Conservation (phyloP, 306 rosid species). For the Trifolium repens region DNA sequence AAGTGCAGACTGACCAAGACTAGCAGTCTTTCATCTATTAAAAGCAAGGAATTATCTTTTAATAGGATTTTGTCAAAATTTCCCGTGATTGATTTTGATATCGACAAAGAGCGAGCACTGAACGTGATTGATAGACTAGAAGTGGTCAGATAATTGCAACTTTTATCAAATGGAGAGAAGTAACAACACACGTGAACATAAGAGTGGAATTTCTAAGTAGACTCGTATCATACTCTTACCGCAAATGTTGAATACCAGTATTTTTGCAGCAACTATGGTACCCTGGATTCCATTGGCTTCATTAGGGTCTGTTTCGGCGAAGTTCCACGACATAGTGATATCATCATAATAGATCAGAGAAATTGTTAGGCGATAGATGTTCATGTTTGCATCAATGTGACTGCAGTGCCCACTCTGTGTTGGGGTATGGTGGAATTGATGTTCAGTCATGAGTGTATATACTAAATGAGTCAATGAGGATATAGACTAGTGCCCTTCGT, state of each 20-base stretch:
- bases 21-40: conserved; percentile 55
- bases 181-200: not conserved
- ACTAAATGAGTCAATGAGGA: conserved; percentile 23
- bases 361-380: conserved; percentile 13
- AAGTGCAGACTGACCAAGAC: conserved; percentile 53
- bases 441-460: conserved; percentile 37
- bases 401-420: conserved; percentile 3
- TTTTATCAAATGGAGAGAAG: conserved; percentile 25
- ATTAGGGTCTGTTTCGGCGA: conserved; percentile 28
- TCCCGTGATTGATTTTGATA: conserved; percentile 58
- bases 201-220: conserved; percentile 18
- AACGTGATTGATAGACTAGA: conserved; percentile 66
- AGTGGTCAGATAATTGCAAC: conserved; percentile 42
- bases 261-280: conserved; percentile 33
- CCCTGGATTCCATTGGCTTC: conserved; percentile 20
- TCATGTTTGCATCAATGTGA: conserved; percentile 29
- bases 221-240: conserved; percentile 26
- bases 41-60: conserved; percentile 49
- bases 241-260: conserved; percentile 20
- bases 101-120: conserved; percentile 63
- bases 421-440: conserved; percentile 17
- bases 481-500: not conserved
- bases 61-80: conserved; percentile 58
- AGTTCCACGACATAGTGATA: conserved; percentile 19
- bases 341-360: conserved; percentile 16